phyloP scores from a whole-genome alignment of 2,329 filamentous ascomycete genomes.

The Monilinia aucupariae region DNA sequence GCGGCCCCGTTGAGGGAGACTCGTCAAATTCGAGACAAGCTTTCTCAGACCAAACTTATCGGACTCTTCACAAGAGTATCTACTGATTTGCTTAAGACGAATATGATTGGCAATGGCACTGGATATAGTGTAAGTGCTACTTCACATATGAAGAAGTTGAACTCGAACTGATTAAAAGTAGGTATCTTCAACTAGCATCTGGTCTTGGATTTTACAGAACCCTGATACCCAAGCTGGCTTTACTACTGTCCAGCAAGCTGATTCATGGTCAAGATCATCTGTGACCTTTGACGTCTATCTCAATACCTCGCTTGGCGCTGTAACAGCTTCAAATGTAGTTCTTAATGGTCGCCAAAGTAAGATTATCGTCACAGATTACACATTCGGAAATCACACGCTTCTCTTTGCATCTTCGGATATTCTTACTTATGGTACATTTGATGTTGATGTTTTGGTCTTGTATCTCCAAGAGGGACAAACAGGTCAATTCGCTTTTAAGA shows the following conservation, averaged over 20 bases:
- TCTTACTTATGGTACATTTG: conserved; percentile 44
- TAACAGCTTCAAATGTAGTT: conserved; percentile 43
- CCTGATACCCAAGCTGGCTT: conserved; percentile 45
- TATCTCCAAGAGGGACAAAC: conserved; percentile 46
- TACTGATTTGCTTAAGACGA: conserved; percentile 45
- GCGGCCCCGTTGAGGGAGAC: conserved; percentile 49
- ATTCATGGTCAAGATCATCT: conserved; percentile 41
- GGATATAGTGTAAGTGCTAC: conserved; percentile 37
- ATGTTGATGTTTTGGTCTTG: conserved; percentile 43
- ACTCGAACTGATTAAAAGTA: conserved; percentile 12
- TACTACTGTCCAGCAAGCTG: conserved; percentile 45
- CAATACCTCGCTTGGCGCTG: conserved; percentile 42
- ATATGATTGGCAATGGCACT: conserved; percentile 52
- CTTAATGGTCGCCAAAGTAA: conserved; percentile 49
- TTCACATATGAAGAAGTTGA: not conserved
- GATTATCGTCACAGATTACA: conserved; percentile 50
- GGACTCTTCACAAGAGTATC: conserved; percentile 50
- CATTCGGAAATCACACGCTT: conserved; percentile 42
- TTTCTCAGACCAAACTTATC: conserved; percentile 50
- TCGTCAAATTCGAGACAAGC: conserved; percentile 47
- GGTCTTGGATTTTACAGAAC: conserved; percentile 49
- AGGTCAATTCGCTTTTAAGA: conserved; percentile 47
- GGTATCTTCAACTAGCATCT: conserved; percentile 39
- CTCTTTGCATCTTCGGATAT: conserved; percentile 49
- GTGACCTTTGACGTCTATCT: conserved; percentile 44